Evolutionary conservation across 2,329 filamentous ascomycete species (phyloP).

Genomic region (Aspergillus sp.): DNA sequence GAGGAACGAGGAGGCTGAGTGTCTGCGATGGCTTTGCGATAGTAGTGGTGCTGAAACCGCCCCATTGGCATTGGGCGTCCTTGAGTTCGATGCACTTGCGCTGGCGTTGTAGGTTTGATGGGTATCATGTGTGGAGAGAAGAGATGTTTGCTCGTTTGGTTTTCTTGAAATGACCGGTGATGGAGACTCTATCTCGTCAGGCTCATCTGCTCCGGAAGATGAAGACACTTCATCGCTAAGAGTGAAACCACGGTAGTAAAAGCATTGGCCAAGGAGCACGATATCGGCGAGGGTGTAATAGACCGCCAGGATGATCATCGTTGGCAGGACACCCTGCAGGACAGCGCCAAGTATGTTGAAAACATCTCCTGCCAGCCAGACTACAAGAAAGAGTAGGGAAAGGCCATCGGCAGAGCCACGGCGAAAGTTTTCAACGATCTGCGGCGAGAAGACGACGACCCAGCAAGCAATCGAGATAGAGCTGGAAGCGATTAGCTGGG

Average conservation of each 20-base stretch:
- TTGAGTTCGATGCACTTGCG: slow-evolving; percentile 9
- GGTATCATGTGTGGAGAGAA: slow-evolving; percentile 26
- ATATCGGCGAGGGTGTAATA: slow-evolving; percentile 93
- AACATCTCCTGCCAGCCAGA: slow-evolving; percentile 92
- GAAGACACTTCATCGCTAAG: slow-evolving; percentile 32
- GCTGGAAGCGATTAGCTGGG: slow-evolving; percentile 44
- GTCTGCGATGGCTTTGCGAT: slow-evolving; percentile 18
- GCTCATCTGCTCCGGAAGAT: slow-evolving; percentile 5
- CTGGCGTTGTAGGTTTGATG: slow-evolving; percentile 13
- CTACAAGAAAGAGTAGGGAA: slow-evolving; percentile 85
- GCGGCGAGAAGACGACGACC: slow-evolving; percentile 96
- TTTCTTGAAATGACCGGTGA: slow-evolving; percentile 15
- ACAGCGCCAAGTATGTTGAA: slow-evolving; percentile 96
- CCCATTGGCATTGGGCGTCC: slow-evolving; percentile 1
- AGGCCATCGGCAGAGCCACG: slow-evolving; percentile 82
- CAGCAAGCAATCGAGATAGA: slow-evolving; percentile 97
- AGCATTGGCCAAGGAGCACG: slow-evolving; percentile 83
- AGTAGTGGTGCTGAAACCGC: not conserved
- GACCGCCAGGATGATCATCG: slow-evolving; percentile 91
- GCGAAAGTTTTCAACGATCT: slow-evolving; percentile 93
- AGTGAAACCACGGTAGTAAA: slow-evolving; percentile 87
- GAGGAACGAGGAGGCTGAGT: slow-evolving; percentile 43
- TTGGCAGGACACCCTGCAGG: slow-evolving; percentile 86
- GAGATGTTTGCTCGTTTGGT: slow-evolving; percentile 31
- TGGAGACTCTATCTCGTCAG: slow-evolving; percentile 19